Percentiles rank a stretch among this genome's conserved stretches.
phyloP scores from a whole-genome alignment of 345 rosid species.

The Gossypium bickii region DNA sequence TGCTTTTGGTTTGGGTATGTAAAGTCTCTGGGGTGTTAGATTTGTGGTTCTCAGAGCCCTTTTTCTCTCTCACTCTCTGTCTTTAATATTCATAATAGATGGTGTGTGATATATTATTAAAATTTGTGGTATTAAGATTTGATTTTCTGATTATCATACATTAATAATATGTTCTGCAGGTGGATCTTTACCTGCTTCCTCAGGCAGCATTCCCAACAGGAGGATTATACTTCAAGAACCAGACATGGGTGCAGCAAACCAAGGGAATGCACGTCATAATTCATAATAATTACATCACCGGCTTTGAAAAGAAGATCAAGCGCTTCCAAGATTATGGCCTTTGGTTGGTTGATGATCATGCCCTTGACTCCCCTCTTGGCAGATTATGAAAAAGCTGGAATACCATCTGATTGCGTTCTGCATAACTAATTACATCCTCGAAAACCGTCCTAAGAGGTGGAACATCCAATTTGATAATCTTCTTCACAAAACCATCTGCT shows the following conservation, averaged over 20 bases:
- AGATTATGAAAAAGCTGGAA: constrained; percentile 30
- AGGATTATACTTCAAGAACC: constrained; percentile 85
- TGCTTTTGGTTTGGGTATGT: neutral
- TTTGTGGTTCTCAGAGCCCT: neutral
- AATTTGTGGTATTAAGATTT: neutral
- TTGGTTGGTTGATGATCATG: constrained; percentile 77
- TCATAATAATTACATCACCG: constrained; percentile 81
- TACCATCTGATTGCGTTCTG: neutral
- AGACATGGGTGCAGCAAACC: constrained; percentile 87
- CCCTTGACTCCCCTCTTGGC: constrained; percentile 66
- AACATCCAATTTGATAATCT: neutral
- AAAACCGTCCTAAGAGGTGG: neutral
- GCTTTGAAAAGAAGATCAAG: constrained; percentile 89
- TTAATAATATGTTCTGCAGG: constrained; percentile 40
- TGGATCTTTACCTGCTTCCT: constrained; percentile 76
- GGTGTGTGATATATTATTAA: neutral
- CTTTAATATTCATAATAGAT: neutral
- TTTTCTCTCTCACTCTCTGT: no score
- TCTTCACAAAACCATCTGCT: neutral
- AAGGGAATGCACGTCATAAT: constrained; percentile 81
- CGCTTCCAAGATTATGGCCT: constrained; percentile 78
- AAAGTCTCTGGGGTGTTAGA: neutral
- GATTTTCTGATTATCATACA: neutral
- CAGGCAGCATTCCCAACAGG: constrained; percentile 95
- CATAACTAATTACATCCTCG: neutral